Conservation (phyloP, 2,329 filamentous ascomycete genomes). For the Fusarium longipes region DNA sequence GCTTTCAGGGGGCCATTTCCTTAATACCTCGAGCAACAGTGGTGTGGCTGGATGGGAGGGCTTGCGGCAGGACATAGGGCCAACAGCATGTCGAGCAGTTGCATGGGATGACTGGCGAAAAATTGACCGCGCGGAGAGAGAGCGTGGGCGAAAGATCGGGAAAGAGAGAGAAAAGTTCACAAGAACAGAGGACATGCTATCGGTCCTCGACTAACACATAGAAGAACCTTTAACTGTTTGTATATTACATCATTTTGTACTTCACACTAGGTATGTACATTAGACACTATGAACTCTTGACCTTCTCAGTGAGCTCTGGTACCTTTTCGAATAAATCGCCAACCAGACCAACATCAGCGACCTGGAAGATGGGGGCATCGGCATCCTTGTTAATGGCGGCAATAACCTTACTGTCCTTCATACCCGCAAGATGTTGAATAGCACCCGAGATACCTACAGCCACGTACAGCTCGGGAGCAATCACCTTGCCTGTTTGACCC, state of each 20-base stretch:
- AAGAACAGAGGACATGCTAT: constrained; percentile 67
- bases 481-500: constrained; percentile 98
- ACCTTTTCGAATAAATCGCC: constrained; percentile 96
- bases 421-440: constrained; percentile 97
- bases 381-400: constrained; percentile 98
- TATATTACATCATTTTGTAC: constrained; percentile 43
- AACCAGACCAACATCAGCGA: constrained; percentile 94
- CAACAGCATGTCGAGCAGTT: constrained; percentile 70
- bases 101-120: constrained; percentile 85
- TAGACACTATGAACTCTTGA: constrained; percentile 68
- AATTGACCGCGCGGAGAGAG: constrained; percentile 83
- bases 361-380: constrained; percentile 97
- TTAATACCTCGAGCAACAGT: constrained; percentile 39
- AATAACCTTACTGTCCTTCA: constrained; percentile 99
- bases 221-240: constrained; percentile 42
- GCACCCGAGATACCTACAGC: constrained; percentile 96
- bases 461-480: constrained; percentile 94
- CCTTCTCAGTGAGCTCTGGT: constrained; percentile 94
- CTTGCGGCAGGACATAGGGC: constrained; percentile 68
- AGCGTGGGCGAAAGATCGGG: constrained; percentile 71
- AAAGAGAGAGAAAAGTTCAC: constrained; percentile 83
- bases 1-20: constrained; percentile 58
- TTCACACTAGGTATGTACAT: constrained; percentile 38
- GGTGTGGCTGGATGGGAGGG: constrained; percentile 76
- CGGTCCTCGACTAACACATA: constrained; percentile 55